Evolutionary conservation across 2,329 filamentous ascomycete species (phyloP), one percentile per base, ranked within the genome.

Genomic region (Aspergillus sp.): DNA sequence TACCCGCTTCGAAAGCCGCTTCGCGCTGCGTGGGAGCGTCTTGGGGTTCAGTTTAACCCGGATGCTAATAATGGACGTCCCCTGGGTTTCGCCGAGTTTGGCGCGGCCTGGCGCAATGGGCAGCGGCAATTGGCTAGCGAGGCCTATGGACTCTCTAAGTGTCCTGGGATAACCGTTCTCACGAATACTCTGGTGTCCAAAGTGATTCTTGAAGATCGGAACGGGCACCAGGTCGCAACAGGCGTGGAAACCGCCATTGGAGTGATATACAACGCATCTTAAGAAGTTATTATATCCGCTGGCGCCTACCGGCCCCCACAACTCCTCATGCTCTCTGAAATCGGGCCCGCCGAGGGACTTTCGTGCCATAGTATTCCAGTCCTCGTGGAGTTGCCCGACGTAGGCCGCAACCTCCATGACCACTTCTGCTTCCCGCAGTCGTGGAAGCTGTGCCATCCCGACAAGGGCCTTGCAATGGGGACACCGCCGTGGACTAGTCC

Each of bases 1-100:
- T 82, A 80, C 50, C 77, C 76, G 0, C 69, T 83, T 0, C 69
- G 75, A 9, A 72, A 77, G 1, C 64, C 71, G 0, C 63, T 80
- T 0, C 68, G 71, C 19, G 64, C 69, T 7, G 76, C 79, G 4
- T 83, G 80, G 80, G 65, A 69, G 7, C 67, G 71, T 5, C 22
- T 72, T 6, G 77, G 77, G 6, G 64, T 77, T 0, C 22, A 63
- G 8, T 56, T 62, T 15, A 70, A 67, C 19, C 43, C 59, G 0
- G 70, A 75, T 57, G 63, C 64, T 8, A 76, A 75, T 52, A 54
- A 54, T 3, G 76, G 76, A 0, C 52, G 62, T 7, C 71, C 73
- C 7, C 55, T 69, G 17, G 75, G 75, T 1, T 38, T 76, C 22
- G 67, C 67, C 0, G 69, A 76, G 28, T 54, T 72, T 4, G 60